Conservation (phyloP, 805 yeast species). For the Zygosaccharomyces pseudorouxii region DNA sequence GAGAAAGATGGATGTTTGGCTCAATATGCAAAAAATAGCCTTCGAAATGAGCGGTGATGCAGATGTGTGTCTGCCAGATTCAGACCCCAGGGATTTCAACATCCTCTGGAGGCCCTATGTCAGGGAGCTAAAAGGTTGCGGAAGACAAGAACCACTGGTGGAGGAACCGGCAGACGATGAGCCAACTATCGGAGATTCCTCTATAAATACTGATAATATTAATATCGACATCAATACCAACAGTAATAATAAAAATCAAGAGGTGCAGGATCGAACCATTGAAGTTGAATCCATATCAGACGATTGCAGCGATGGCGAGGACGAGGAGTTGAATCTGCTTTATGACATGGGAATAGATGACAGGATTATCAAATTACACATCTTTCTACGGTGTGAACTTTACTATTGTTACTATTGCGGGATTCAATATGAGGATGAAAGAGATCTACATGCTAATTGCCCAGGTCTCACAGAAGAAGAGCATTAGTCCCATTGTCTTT, state of each 20-base stretch:
- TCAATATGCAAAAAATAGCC: slow-evolving; percentile 40
- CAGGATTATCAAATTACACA: slow-evolving; percentile 34
- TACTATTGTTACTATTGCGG: slow-evolving; percentile 53
- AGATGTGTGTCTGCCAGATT: slow-evolving; percentile 20
- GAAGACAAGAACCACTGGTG: slow-evolving; percentile 12
- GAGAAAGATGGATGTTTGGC: slow-evolving; percentile 17
- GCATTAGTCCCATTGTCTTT: slow-evolving; percentile 30
- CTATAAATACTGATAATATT: background rate
- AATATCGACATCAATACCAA: background rate
- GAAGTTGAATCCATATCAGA: slow-evolving; percentile 14
- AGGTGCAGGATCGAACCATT: background rate
- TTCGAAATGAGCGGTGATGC: slow-evolving; percentile 41
- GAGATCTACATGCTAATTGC: slow-evolving; percentile 41
- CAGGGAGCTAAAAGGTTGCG: slow-evolving; percentile 11
- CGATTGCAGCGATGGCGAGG: slow-evolving; percentile 14
- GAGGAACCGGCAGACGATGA: slow-evolving; percentile 11
- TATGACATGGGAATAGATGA: slow-evolving; percentile 27
- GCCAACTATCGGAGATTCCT: background rate
- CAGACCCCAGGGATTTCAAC: slow-evolving; percentile 35
- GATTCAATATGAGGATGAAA: slow-evolving; percentile 32
- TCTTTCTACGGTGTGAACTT: slow-evolving; percentile 39
- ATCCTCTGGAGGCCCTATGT: slow-evolving; percentile 42
- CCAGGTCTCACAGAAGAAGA: slow-evolving; percentile 47
- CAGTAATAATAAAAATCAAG: background rate
- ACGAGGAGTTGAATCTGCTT: slow-evolving; percentile 34